phyloP scores from a whole-genome alignment of 2,329 filamentous ascomycete species.

The Elsinoe necatrix region DNA sequence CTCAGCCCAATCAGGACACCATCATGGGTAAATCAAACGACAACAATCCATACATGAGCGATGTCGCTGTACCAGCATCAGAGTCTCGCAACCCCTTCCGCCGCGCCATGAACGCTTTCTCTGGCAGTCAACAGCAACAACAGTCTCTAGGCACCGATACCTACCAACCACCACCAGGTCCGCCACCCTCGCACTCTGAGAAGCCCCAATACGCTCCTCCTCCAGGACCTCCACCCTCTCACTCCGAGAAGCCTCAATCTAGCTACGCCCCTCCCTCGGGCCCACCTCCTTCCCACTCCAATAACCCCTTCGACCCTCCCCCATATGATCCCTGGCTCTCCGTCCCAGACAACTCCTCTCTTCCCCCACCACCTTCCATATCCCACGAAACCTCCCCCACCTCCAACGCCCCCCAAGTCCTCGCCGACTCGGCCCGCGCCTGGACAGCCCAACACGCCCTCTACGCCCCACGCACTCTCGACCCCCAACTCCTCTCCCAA shows the following conservation, averaged over 20 bases:
- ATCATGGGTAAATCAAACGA: conserved; percentile 1
- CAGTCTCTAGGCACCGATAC: conserved; percentile 18
- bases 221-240: conserved; percentile 25
- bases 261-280: conserved; percentile 31
- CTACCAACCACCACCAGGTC: conserved; percentile 27
- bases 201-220: conserved; percentile 22
- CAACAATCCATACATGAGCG: not conserved
- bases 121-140: not conserved
- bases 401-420: conserved; percentile 58
- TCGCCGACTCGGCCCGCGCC: conserved; percentile 54
- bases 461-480: conserved; percentile 40
- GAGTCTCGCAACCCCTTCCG: conserved; percentile 6
- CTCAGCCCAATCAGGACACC: not conserved
- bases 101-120: conserved; percentile 7
- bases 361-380: conserved; percentile 64
- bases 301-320: conserved; percentile 38
- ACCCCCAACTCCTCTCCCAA: conserved; percentile 13
- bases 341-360: conserved; percentile 62
- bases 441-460: conserved; percentile 60
- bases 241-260: conserved; percentile 19
- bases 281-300: conserved; percentile 29
- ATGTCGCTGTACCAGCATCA: conserved; percentile 2
- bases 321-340: conserved; percentile 64
- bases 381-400: conserved; percentile 57
- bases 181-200: conserved; percentile 23